Evolutionary conservation across 352 stramenopile genomes (phyloP).

Genomic region (Phytophthora brassicae): DNA sequence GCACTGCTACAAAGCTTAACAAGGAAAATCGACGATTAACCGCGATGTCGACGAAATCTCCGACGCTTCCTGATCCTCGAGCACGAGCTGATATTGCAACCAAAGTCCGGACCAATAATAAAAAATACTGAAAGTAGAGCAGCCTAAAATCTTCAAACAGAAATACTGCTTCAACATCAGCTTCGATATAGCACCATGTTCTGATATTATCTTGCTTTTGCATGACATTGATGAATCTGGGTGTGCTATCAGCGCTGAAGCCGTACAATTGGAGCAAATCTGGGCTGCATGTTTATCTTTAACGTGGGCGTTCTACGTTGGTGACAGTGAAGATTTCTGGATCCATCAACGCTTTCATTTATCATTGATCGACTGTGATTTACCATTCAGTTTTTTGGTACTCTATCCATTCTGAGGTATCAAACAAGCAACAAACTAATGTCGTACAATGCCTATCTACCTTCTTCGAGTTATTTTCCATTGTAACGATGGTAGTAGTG

Average conservation of each 20-base stretch:
- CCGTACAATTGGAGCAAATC: constrained; percentile 36
- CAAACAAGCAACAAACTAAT: too few species aligned
- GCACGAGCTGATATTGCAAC: too few species aligned
- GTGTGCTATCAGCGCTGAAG: constrained; percentile 70
- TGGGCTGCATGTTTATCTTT: constrained; percentile 80
- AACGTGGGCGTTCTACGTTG: constrained; percentile 89
- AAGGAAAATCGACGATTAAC: constrained; percentile 1
- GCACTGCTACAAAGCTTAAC: too few species aligned
- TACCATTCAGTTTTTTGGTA: constrained; percentile 52
- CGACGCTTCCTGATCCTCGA: too few species aligned
- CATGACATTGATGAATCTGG: constrained; percentile 84
- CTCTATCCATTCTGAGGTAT: constrained; percentile 30
- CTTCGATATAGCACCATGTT: too few species aligned
- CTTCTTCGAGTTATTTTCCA: too few species aligned
- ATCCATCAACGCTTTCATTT: constrained; percentile 61
- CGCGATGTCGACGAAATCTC: not conserved
- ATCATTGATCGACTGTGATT: constrained; percentile 69
- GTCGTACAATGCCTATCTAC: too few species aligned
- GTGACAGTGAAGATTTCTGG: too few species aligned
- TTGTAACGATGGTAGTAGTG: not conserved
- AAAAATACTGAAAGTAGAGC: too few species aligned
- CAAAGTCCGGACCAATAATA: too few species aligned
- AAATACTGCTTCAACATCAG: constrained; percentile 39
- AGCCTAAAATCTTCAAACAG: constrained; percentile 13
- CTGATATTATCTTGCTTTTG: too few species aligned